Conservation (phyloP, 805 yeast genomes). For the Starmerella roubikii region DNA sequence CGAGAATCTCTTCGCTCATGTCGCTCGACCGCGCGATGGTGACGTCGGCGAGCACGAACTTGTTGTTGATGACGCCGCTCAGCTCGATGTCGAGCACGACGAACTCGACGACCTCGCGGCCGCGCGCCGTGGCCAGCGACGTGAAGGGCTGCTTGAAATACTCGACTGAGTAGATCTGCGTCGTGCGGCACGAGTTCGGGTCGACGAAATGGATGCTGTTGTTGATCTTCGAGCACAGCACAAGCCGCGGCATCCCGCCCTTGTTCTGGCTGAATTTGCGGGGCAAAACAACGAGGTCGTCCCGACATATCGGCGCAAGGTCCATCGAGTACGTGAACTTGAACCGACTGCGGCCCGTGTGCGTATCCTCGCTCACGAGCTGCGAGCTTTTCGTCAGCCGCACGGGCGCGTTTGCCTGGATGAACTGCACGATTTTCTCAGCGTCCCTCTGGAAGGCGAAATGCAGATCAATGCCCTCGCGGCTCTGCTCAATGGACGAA, state of each 20-base stretch:
- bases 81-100: conserved; percentile 90
- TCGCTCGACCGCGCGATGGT: conserved; percentile 84
- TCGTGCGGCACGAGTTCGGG: conserved; percentile 62
- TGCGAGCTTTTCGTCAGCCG: conserved; percentile 77
- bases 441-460: conserved; percentile 85
- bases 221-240: conserved; percentile 70
- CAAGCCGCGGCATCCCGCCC: conserved; percentile 73
- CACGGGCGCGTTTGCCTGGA: conserved; percentile 71
- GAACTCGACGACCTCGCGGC: conserved; percentile 66
- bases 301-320: conserved; percentile 92
- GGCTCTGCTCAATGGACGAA: conserved; percentile 79
- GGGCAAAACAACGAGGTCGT: conserved; percentile 86
- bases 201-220: conserved; percentile 79
- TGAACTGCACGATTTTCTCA: conserved; percentile 81
- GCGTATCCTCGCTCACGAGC: conserved; percentile 81
- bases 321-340: conserved; percentile 89
- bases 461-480: conserved; percentile 90
- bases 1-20: conserved; percentile 69
- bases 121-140: conserved; percentile 36
- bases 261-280: conserved; percentile 67
- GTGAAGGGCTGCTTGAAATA: conserved; percentile 74
- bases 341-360: conserved; percentile 73
- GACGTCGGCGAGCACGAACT: conserved; percentile 71
- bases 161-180: conserved; percentile 54
- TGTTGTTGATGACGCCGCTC: conserved; percentile 66